These are phyloP conservation scores for Plasmodium coatneyi DNA, from an alignment of 169 alveolate genomes.

Conservation along the genomic window DNA sequence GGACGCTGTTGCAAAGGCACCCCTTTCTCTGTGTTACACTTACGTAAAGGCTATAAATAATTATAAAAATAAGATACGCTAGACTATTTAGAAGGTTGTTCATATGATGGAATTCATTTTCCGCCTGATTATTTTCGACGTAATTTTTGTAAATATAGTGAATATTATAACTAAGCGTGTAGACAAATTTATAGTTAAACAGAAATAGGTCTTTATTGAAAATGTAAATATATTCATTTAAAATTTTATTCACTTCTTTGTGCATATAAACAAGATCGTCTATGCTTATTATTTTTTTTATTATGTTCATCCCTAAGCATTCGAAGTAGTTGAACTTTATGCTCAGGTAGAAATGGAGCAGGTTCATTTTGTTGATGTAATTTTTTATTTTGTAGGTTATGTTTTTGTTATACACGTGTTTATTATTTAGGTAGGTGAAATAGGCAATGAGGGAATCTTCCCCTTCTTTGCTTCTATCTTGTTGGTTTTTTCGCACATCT, in stretches of 20 bases:
- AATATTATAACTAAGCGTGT: conserved; percentile 61
- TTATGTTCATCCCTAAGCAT: conserved; percentile 58
- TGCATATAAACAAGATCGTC: conserved; percentile 61
- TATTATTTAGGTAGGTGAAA: neutral
- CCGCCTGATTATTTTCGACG: conserved; percentile 29
- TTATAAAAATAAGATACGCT: conserved; percentile 31
- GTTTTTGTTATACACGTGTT: conserved; percentile 32
- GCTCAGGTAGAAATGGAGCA: conserved; percentile 14
- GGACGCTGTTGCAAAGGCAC: conserved; percentile 46
- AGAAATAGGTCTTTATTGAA: conserved; percentile 62
- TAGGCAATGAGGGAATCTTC: neutral
- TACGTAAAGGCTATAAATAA: conserved; percentile 23
- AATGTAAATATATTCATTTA: conserved; percentile 63
- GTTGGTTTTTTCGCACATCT: neutral
- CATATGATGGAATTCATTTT: conserved; percentile 47
- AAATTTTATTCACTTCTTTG: conserved; percentile 56
- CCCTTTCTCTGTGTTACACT: conserved; percentile 5
- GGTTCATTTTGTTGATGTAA: conserved; percentile 28
- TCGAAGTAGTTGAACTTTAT: conserved; percentile 56
- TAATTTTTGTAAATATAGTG: conserved; percentile 63
- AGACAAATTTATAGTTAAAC: conserved; percentile 61
- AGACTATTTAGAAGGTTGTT: conserved; percentile 39
- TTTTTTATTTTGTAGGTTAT: conserved; percentile 36
- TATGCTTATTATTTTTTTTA: conserved; percentile 63
- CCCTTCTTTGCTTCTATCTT: neutral